Conservation (phyloP, 441 rosid genomes). For the Gossypium gossypioides region DNA sequence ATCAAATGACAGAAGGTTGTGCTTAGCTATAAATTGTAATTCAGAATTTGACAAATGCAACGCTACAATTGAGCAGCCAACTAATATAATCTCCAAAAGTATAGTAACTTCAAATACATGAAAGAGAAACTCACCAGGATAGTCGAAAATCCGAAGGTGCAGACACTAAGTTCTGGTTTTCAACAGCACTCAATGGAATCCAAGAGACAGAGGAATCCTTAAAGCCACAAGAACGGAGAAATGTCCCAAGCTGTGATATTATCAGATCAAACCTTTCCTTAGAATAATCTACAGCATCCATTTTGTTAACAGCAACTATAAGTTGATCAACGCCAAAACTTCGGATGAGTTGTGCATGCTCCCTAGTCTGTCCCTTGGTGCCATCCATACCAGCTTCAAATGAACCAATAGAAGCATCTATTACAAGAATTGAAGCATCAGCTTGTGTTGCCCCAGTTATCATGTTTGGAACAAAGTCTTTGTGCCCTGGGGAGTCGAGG, state of each 20-base stretch:
- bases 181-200: conserved; percentile 84
- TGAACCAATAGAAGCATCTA: conserved; percentile 82
- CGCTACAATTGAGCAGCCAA: neutral
- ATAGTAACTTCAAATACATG: neutral
- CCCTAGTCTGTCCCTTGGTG: conserved; percentile 79
- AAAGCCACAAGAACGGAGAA: conserved; percentile 58
- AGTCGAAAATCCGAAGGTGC: conserved; percentile 60
- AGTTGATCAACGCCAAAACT: conserved; percentile 94
- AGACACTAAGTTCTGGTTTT: conserved; percentile 77
- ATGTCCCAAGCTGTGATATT: conserved; percentile 54
- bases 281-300: conserved; percentile 72
- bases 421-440: conserved; percentile 86
- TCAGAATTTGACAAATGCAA: neutral
- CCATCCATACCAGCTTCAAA: conserved; percentile 87
- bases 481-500: conserved; percentile 97
- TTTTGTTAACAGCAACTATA: conserved; percentile 83
- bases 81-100: neutral
- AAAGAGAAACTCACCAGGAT: conserved; percentile 51
- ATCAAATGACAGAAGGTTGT: neutral
- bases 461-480: conserved; percentile 98
- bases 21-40: neutral
- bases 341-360: conserved; percentile 83
- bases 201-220: conserved; percentile 64
- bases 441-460: conserved; percentile 96
- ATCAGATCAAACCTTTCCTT: conserved; percentile 70